phyloP scores from a whole-genome alignment of 306 rosid genomes.

The Rosa rugosa region DNA sequence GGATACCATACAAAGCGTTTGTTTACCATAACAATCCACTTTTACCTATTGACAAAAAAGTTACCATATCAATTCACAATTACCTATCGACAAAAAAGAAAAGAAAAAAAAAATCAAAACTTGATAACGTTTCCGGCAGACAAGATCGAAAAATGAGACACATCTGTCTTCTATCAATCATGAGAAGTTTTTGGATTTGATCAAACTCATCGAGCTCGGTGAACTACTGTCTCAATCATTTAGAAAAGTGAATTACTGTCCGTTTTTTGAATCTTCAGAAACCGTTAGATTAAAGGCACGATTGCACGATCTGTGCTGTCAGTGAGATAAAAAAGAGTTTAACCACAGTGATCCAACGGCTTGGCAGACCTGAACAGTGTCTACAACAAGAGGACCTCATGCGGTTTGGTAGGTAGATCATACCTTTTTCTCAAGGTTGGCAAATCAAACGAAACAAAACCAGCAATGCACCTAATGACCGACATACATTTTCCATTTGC shows the following conservation, averaged over 20 bases:
- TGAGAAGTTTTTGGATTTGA: background rate
- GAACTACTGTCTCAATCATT: background rate
- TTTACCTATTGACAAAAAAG: no score
- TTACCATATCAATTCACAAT: background rate
- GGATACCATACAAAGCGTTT: no score
- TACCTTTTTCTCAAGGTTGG: background rate
- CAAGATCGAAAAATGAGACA: background rate
- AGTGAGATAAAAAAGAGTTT: no score
- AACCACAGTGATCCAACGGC: background rate
- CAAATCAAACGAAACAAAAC: background rate
- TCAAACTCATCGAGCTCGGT: background rate
- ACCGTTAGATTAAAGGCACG: no score
- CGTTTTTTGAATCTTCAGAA: background rate
- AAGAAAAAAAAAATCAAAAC: background rate
- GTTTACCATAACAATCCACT: background rate
- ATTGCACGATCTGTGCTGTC: no score
- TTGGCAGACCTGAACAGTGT: no score
- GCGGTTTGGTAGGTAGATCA: background rate
- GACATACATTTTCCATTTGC: background rate
- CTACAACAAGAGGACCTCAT: no score
- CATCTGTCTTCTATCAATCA: background rate
- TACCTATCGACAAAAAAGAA: background rate
- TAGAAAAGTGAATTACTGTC: background rate
- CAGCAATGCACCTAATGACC: background rate
- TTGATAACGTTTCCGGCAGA: background rate